Base-by-base conservation (phyloP, 2,329 filamentous ascomycete genomes). In the Basipetospora chlamydospora region DNA sequence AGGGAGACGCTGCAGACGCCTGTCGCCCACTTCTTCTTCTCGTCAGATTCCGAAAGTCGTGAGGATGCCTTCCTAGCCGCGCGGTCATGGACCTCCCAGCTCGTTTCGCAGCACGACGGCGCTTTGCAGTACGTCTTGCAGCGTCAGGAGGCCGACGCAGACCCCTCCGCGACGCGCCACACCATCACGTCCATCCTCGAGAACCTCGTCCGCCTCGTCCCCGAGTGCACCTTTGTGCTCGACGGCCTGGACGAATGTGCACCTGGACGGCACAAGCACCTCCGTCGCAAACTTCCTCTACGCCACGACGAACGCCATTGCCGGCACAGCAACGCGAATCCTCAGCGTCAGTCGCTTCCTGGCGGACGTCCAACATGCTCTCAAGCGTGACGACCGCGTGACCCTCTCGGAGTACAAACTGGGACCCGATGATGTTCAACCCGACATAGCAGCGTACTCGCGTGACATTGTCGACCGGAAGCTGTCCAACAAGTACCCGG, bases 181-280 rank as follows among this genome's bases (percentile, higher is more conserved):
- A 36, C 38, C 2, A 39, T 55, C 3, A 9, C 45, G 3, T 11
- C 35, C 0, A 20, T 55, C 4, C 48, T 54, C 13, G 28, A 23
- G 2, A 12, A 42, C 2, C 5, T 50, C 0, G 5, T 47, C 1
- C 33, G 33, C 0, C 17, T 16, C 1, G 22, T 49, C 4, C 45
- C 49, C 0, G 26, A 17, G 1, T 52, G 44, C 3, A 39, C 33
- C 0, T 46, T 57, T 5, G 21, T 56, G 0, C 20, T 53, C 0
- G 56, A 59, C 25, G 55, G 57, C 1, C 41, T 59, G 9, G 56
- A 60, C 11, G 56, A 60, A 38, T 60, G 51, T 3, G 0, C 26
- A 32, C 2, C 5, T 41, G n/a, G 26, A 18, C 0, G 18, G 16
- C 1, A 13, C 28, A 16, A 22, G 9, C 3, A 18, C 33, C 9